Evolutionary conservation across 2,329 filamentous ascomycete genomes (phyloP), one percentile per base, ranked within the genome.

Genomic region (Exophiala bonariae): DNA sequence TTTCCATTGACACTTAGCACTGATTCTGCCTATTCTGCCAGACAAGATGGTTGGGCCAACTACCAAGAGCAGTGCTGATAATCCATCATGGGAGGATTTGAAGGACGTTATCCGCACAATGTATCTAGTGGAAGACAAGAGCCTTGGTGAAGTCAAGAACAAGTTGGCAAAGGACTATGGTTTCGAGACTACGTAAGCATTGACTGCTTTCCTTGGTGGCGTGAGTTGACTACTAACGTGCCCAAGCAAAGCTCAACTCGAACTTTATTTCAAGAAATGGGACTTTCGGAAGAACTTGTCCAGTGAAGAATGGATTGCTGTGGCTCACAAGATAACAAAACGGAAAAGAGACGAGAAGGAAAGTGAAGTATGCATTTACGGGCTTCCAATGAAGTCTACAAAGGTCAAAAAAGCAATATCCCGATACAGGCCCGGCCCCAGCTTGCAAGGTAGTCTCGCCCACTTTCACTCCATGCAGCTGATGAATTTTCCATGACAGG

Each of bases 261-360:
- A 47, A 28, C 3, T 16, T 10, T 38, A 44, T 11, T 20, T 47
- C 38, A 35, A 35, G 3, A 47, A 28, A 22, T 47, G 44, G 44
- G 22, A 30, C 4, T 3, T 41, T 13, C 44, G 39, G 3, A 47
- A 47, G 22, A 44, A 44, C 34, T 32, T 47, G n/a, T 17, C 34
- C 28, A 31, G 30, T 22, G 23, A 47, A n/a, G 44, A 47, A 47
- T 47, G 44, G 44, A 9, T 5, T 10, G 11, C 18, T 13, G 32
- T 47, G 28, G 16, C 17, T 23, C 14, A 19, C 20, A 47, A 44
- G 19, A 22, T 47, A 14, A 23, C 34, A 20, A 31, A 47, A 19
- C 14, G 34, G 33, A 42, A 41, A 30, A 28, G 23, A 46, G 43
- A 46, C 11, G 11, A 30, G 16, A 46, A 41, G 16, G 35, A 46